Evolutionary conservation across 192 early-diverging fungal species (phyloP), one percentile per base, ranked within the genome.

Genomic region (Glomus cerebriforme): DNA sequence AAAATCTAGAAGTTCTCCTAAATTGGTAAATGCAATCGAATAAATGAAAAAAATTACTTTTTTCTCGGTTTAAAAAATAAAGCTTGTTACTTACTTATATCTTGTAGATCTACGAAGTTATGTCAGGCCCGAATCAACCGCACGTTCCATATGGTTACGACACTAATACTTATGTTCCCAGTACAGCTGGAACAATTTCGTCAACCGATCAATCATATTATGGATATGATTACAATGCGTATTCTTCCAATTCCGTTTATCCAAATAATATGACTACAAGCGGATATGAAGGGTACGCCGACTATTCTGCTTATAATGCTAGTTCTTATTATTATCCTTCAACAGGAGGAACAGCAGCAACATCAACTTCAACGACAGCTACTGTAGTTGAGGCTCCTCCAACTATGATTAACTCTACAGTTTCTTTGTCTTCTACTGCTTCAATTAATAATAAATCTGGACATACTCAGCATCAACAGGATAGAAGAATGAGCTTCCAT

Each of bases 321-420:
- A 68, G 66, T 68, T 29, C n/a, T 59, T 73, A 73, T 24, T 73
- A 73, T 59, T 73, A 73, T 73, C 47, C 45, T 34, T 37, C 26
- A 31, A 31, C 43, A 15, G 6, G n/a, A 49, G 47, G 47, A 22
- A 27, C 32, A 31, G 9, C 72, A 29, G 19, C 54, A 19, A n/a
- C 72, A 58, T 19, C 72, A 58, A 47, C 43, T 37, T 17, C 72
- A 22, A 37, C 70, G 26, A 72, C 72, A 32, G 47, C 72, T 15
- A 34, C 72, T 73, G 72, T 73, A 49, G 72, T 73, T 31, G 72
- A 73, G 15, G 72, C 72, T 32, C 72, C 71, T 32, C 71, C 72
- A 35, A 27, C 72, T 32, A 73, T 73, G 24, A 49, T 73, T 29
- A 73, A 73, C 32, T 15, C 45, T 31, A 19, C 64, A 32, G n/a